Base-by-base conservation (phyloP, 2,329 filamentous ascomycete species). In the Drechmeria coniospora region DNA sequence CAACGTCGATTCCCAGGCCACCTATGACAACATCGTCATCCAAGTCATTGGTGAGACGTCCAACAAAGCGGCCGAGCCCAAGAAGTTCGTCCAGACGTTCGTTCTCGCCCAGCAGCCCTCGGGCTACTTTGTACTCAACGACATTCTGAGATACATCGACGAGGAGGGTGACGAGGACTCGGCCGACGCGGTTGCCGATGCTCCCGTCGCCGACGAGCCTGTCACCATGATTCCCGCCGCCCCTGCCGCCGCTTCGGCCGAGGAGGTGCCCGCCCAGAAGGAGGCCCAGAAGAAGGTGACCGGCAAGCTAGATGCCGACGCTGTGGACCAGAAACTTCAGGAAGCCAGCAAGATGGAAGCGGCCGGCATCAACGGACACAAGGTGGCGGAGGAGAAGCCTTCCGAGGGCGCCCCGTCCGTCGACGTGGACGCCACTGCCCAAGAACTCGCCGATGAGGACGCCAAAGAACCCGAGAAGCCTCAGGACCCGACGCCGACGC, bases 31-130 rank as follows among this genome's bases (percentile, higher is more conserved):
- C 60, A 95, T 98, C 42, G 76, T 98, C 44, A 92, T 98, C 46
- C 86, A 93, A 56, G 90, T 95, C 45, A 94, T 98, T 49, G 90
- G 90, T 39, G 87, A 95, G 59, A 92, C 90, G 46, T 93, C 86
- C 45, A 94, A 92, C 71, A 92, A 92, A 57, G 74, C 73, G 26
- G 76, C 77, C 38, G 81, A 90, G 33, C 82, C 87, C 46, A 86
- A 81, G 64, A 94, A 94, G 56, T 98, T 98, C 49, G 79, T 86
- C 22, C 90, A 98, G 66, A 95, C 87, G 28, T 98, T 98, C 44
- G 82, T 98, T 36, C 79, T 98, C 36, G 90, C 90, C 26, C 76
- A 87, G 55, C 90, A 98, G 61, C 83, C 83, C 27, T 92, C 87
- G 32, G 90, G 90, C 38, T 98, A 95, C 65, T 98, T 92, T 45